A percentile compares a stretch with the other conserved stretches of the same genome.
Evolutionary conservation across 2,329 filamentous ascomycete species (phyloP).

Genomic region (Aureobasidium sp.): DNA sequence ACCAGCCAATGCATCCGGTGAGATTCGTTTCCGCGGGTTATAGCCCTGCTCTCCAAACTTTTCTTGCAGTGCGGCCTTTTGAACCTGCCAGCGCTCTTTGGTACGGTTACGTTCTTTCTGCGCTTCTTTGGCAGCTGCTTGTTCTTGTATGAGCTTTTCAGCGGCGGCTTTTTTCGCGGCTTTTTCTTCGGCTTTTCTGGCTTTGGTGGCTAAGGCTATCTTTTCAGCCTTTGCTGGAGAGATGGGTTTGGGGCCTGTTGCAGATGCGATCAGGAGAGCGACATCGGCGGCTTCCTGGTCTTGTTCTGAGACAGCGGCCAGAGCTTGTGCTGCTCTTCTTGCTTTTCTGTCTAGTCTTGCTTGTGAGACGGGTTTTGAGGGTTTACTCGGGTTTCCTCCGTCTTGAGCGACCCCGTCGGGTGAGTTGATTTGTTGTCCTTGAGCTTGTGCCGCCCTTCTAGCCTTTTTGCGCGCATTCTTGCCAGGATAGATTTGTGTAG

Average conservation of each 20-base stretch:
- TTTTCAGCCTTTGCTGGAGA: constrained; percentile 9
- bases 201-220: neutral
- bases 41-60: constrained; percentile 76
- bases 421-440: no score
- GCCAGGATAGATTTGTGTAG: neutral
- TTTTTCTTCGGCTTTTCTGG: constrained; percentile 13
- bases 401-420: no score
- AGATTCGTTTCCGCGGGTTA: constrained; percentile 77
- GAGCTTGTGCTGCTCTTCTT: constrained; percentile 3
- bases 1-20: constrained; percentile 84
- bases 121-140: neutral
- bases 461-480: constrained; percentile 13
- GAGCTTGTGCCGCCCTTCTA: neutral
- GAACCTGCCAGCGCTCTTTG: constrained; percentile 59
- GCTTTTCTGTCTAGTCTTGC: no score
- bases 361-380: no score
- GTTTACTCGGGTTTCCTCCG: no score
- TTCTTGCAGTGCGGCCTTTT: constrained; percentile 65
- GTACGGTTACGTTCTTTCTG: constrained; percentile 12
- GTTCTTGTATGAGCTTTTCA: neutral
- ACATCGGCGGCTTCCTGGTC: neutral
- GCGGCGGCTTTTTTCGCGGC: constrained; percentile 14
- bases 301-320: constrained; percentile 1
- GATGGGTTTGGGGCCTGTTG: neutral
- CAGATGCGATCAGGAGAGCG: constrained; percentile 12